These are phyloP conservation scores for Mortierella sp. DNA, from an alignment of 371 early-diverging fungal species.

Conservation along the genomic window DNA sequence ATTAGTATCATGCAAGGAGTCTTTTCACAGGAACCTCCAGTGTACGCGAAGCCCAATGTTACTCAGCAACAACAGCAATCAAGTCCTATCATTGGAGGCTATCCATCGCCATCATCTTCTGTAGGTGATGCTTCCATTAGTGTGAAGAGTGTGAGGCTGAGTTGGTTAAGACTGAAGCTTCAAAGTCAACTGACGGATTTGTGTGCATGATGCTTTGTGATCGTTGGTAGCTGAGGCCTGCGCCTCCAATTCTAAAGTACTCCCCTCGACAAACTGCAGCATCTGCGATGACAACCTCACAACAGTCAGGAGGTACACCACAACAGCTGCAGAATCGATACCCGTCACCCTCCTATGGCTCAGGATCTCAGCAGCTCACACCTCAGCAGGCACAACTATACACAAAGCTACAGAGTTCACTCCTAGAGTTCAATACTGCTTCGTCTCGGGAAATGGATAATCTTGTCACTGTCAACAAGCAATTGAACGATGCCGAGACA, in stretches of 20 bases:
- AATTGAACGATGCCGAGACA: slow-evolving; percentile 74
- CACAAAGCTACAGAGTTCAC: slow-evolving; percentile 57
- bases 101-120: slow-evolving; percentile 44
- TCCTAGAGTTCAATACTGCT: slow-evolving; percentile 57
- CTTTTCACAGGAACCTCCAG: slow-evolving; percentile 84
- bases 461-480: slow-evolving; percentile 62
- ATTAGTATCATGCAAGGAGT: slow-evolving; percentile 75
- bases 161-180: not conserved
- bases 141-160: not conserved
- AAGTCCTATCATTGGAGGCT: slow-evolving; percentile 31
- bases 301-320: slow-evolving; percentile 52
- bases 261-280: slow-evolving; percentile 38
- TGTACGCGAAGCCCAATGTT: slow-evolving; percentile 71
- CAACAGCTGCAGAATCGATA: slow-evolving; percentile 53
- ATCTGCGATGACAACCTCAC: slow-evolving; percentile 33
- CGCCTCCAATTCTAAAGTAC: slow-evolving; percentile 36
- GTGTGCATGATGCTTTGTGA: not conserved
- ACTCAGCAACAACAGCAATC: slow-evolving; percentile 25
- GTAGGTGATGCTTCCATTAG: not conserved
- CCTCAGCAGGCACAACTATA: slow-evolving; percentile 64
- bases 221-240: slow-evolving; percentile 18
- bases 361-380: slow-evolving; percentile 40
- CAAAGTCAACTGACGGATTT: not conserved
- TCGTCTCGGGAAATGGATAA: slow-evolving; percentile 67
- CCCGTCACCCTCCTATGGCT: slow-evolving; percentile 43